phyloP scores from a whole-genome alignment of 2,329 filamentous ascomycete genomes.

The Colletotrichum tanaceti region DNA sequence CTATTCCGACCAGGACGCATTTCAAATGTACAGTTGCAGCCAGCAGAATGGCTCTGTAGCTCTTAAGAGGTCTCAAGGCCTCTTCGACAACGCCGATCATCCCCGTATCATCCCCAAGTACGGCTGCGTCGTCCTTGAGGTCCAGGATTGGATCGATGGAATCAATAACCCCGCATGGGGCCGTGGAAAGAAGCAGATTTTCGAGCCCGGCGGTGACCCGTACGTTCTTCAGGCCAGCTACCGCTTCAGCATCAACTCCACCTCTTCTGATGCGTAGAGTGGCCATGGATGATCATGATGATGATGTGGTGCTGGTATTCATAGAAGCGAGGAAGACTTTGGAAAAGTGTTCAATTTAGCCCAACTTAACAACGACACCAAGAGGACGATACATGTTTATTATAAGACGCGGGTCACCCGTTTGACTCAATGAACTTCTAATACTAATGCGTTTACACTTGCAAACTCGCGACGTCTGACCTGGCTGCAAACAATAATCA shows the following conservation, averaged over 20 bases:
- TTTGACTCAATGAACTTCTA: slow-evolving; percentile 9
- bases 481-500: too few relatives aligned
- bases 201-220: slow-evolving; percentile 67
- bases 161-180: slow-evolving; percentile 95
- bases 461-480: too few relatives aligned
- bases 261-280: slow-evolving; percentile 14
- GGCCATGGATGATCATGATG: neutral
- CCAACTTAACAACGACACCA: slow-evolving; percentile 33
- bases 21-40: slow-evolving; percentile 89
- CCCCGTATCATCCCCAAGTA: slow-evolving; percentile 76
- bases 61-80: slow-evolving; percentile 77
- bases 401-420: neutral
- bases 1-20: slow-evolving; percentile 84
- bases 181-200: slow-evolving; percentile 71
- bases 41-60: slow-evolving; percentile 77
- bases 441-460: neutral
- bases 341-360: neutral
- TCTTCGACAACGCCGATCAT: slow-evolving; percentile 64
- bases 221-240: slow-evolving; percentile 73
- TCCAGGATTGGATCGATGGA: slow-evolving; percentile 92
- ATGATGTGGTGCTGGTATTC: neutral
- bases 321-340: neutral
- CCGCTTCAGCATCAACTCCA: slow-evolving; percentile 64
- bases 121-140: slow-evolving; percentile 90
- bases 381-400: neutral